These are phyloP conservation scores for Aspergillus arachidicola DNA, from an alignment of 2,329 filamentous ascomycete genomes.

Conservation along the genomic window DNA sequence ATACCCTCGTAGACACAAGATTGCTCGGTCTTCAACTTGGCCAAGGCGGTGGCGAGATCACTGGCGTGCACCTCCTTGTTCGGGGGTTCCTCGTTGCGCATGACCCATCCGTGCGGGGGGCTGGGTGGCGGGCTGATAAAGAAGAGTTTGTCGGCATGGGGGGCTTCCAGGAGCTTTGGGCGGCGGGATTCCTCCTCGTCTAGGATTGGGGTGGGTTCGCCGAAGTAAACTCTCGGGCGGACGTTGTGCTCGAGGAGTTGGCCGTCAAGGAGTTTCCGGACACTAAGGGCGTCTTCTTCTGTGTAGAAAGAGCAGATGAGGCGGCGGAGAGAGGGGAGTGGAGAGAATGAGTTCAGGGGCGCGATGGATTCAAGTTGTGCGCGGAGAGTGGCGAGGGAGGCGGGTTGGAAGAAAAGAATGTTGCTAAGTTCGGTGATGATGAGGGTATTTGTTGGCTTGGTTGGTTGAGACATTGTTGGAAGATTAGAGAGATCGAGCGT, in stretches of 20 bases:
- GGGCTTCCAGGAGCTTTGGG: conserved; percentile 55
- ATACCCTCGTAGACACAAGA: conserved; percentile 4
- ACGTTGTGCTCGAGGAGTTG: conserved; percentile 33
- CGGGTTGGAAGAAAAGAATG: conserved; percentile 49
- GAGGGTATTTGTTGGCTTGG: conserved; percentile 54
- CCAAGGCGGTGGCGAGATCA: conserved; percentile 61
- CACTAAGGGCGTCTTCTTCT: conserved; percentile 43
- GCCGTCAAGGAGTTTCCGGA: conserved; percentile 48
- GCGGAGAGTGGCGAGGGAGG: conserved; percentile 47
- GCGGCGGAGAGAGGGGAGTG: conserved; percentile 52
- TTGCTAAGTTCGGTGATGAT: conserved; percentile 53
- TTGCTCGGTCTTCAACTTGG: conserved; percentile 48
- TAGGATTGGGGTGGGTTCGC: conserved; percentile 52
- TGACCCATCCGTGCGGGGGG: conserved; percentile 67
- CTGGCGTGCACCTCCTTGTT: conserved; percentile 68
- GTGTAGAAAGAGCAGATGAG: conserved; percentile 54
- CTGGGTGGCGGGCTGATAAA: conserved; percentile 67
- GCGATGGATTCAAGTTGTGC: conserved; percentile 45
- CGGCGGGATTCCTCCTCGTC: conserved; percentile 33
- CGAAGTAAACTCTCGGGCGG: conserved; percentile 55
- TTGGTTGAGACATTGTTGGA: conserved; percentile 48
- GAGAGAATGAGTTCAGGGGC: conserved; percentile 54
- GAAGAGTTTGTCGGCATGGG: conserved; percentile 64
- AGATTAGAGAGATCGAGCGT: conserved; percentile 51
- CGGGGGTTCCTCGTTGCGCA: conserved; percentile 64